Evolutionary conservation across 169 alveolate genomes (phyloP).

Genomic region (Plasmodium vivax): DNA sequence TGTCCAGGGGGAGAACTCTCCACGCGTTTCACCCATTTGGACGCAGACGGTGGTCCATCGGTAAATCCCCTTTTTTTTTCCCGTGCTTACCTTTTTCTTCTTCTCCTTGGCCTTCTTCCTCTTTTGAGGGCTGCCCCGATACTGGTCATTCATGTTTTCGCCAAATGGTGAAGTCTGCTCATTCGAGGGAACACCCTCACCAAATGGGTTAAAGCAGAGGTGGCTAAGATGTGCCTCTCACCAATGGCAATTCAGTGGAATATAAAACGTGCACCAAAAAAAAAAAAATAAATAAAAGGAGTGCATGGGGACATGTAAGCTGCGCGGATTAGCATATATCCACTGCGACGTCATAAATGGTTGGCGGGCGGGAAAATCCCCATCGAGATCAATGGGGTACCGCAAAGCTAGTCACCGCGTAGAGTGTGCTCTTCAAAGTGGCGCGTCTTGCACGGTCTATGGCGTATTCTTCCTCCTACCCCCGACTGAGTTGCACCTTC

Average conservation of each 20-base stretch:
- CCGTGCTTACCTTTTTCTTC: slow-evolving; percentile 3
- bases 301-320: background rate
- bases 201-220: background rate
- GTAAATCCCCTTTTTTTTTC: slow-evolving; percentile 4
- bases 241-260: background rate
- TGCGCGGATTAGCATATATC: background rate
- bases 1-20: background rate
- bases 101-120: slow-evolving; percentile 17
- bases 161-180: background rate
- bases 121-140: background rate
- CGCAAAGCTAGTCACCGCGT: background rate
- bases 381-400: background rate
- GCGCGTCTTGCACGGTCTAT: background rate
- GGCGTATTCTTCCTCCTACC: background rate
- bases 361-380: background rate
- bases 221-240: background rate
- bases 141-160: slow-evolving; percentile 21
- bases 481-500: background rate
- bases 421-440: background rate
- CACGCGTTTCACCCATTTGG: background rate
- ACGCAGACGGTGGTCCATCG: background rate
- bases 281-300: too few species aligned
- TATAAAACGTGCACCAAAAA: background rate
- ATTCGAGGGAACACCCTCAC: background rate
- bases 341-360: background rate